Evolutionary conservation across 768 basidiomycete species (phyloP).

Genomic region (Phylloporus sp.): DNA sequence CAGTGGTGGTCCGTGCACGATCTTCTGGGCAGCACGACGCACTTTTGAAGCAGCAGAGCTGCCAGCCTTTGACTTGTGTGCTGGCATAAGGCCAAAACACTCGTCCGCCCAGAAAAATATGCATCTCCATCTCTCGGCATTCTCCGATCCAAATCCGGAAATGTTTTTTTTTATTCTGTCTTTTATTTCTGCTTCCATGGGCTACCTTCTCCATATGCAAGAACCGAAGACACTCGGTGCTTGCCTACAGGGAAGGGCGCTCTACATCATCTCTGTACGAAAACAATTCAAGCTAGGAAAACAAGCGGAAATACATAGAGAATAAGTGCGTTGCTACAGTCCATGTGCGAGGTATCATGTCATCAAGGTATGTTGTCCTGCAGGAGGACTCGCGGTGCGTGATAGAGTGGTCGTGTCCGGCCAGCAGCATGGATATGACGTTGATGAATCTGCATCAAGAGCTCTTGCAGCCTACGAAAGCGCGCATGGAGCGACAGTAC

Average conservation of each 20-base stretch:
- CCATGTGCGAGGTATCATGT: conserved; percentile 20
- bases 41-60: conserved; percentile 27
- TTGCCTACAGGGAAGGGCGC: conserved; percentile 26
- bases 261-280: background rate
- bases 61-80: conserved; percentile 48
- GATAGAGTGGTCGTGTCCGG: background rate
- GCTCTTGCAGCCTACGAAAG: conserved; percentile 57
- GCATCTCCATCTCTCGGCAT: conserved; percentile 21
- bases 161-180: conserved; percentile 3
- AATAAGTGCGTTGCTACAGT: conserved; percentile 23
- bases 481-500: conserved; percentile 57
- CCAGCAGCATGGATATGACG: background rate
- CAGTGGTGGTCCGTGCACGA: conserved; percentile 15
- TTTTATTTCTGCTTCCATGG: background rate
- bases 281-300: conserved; percentile 1
- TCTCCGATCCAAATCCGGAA: conserved; percentile 14
- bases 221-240: conserved; percentile 21
- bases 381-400: conserved; percentile 6
- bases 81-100: conserved; percentile 25
- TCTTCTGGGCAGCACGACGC: conserved; percentile 7
- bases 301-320: conserved; percentile 20
- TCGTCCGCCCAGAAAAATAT: conserved; percentile 15
- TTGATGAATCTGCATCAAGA: conserved; percentile 8
- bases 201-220: conserved; percentile 28
- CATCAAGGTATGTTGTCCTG: conserved; percentile 24